Evolutionary conservation across 345 rosid species (phyloP).

Genomic region (Theobroma cacao): DNA sequence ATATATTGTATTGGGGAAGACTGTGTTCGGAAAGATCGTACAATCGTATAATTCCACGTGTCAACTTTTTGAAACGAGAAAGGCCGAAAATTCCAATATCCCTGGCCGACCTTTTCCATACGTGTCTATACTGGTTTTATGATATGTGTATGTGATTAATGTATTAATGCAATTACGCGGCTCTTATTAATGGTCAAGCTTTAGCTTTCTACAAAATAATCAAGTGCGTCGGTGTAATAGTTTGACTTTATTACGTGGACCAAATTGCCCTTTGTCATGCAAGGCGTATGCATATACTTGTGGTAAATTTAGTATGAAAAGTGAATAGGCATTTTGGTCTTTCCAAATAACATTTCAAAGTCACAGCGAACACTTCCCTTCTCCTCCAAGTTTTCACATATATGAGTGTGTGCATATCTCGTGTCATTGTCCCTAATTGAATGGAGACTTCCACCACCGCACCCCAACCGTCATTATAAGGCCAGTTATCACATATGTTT

Average conservation of each 20-base stretch:
- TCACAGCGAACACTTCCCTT: background rate
- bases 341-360: background rate
- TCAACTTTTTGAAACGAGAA: background rate
- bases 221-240: background rate
- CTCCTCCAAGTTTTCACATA: conserved; percentile 1
- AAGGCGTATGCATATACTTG: background rate
- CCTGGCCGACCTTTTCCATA: background rate
- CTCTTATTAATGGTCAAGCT: background rate
- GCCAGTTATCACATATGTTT: background rate
- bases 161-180: background rate
- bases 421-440: background rate
- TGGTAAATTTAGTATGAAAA: background rate
- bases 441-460: background rate
- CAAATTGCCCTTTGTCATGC: background rate
- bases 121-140: background rate
- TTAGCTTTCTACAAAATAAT: background rate
- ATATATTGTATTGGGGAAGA: background rate
- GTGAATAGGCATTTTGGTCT: background rate
- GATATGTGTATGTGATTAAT: background rate
- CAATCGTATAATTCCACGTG: background rate
- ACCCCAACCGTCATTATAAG: background rate
- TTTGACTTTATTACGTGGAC: background rate
- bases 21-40: background rate
- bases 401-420: background rate
- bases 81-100: background rate